A percentile compares a stretch with the other conserved stretches of the same genome.
Conservation (phyloP, 495 filamentous ascomycete genomes). For the Neurospora sp. region DNA sequence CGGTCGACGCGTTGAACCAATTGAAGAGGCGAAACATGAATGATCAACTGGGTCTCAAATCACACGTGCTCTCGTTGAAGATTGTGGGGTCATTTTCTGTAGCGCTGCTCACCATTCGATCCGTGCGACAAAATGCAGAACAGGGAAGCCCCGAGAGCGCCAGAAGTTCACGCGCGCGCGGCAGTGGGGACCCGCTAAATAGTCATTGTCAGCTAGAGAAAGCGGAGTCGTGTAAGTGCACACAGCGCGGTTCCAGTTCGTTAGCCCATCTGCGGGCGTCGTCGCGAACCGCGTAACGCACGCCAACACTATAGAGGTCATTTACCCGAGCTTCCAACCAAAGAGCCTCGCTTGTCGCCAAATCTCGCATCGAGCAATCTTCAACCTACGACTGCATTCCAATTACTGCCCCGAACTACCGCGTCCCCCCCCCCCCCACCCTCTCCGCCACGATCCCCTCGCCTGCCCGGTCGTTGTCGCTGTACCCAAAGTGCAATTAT, state of each 20-base stretch:
- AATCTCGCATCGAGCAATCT: conserved; percentile 15
- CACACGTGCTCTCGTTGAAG: background rate
- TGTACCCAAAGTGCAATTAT: conserved; percentile 8
- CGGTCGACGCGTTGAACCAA: background rate
- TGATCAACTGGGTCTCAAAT: background rate
- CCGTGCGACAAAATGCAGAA: conserved; percentile 5
- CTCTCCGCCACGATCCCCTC: background rate
- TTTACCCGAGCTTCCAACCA: conserved; percentile 7
- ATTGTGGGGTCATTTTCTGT: background rate
- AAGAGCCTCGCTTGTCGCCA: conserved; percentile 9
- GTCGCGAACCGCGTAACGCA: conserved; percentile 27
- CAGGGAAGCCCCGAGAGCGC: background rate
- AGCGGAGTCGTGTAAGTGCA: conserved; percentile 9
- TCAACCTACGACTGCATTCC: conserved; percentile 2
- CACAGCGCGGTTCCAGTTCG: conserved; percentile 5
- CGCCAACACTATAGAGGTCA: background rate
- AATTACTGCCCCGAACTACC: conserved; percentile 1
- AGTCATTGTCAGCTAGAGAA: background rate
- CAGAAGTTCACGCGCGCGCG: background rate
- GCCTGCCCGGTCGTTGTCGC: background rate
- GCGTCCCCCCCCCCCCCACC: background rate
- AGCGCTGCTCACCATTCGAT: conserved; percentile 10
- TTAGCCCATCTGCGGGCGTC: conserved; percentile 17
- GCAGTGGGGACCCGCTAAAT: background rate
- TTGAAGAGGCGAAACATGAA: background rate